These are phyloP conservation scores for Ceratobasidium sp. DNA, from an alignment of 1,284 basidiomycete genomes.

Conservation along the genomic window DNA sequence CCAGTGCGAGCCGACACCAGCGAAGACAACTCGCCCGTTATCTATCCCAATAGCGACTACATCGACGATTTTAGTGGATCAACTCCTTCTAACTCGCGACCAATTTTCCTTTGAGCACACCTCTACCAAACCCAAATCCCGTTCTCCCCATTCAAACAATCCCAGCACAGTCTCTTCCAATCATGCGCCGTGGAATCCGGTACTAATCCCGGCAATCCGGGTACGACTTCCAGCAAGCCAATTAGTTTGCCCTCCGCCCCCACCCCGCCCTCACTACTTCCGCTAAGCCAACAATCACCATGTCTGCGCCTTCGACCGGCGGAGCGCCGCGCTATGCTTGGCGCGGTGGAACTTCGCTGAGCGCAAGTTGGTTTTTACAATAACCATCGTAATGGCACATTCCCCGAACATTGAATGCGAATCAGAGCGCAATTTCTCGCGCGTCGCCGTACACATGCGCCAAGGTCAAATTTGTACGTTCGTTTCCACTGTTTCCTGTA, in stretches of 20 bases:
- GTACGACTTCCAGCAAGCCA: slow-evolving; percentile 25
- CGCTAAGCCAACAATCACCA: slow-evolving; percentile 10
- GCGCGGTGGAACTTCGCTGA: slow-evolving; percentile 39
- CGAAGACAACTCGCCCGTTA: not conserved
- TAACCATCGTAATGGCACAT: no score
- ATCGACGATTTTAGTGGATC: slow-evolving; percentile 27
- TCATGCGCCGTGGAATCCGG: slow-evolving; percentile 12
- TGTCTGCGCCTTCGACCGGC: slow-evolving; percentile 36
- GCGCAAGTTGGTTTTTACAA: slow-evolving; percentile 11
- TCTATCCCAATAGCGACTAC: slow-evolving; percentile 4
- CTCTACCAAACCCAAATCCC: not conserved
- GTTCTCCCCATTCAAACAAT: not conserved
- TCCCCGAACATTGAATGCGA: no score
- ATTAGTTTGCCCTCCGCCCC: not conserved
- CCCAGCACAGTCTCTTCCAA: not conserved
- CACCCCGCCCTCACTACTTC: not conserved
- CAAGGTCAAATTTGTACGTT: slow-evolving; percentile 27
- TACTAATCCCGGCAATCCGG: not conserved
- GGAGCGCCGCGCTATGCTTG: slow-evolving; percentile 41
- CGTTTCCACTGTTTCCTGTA: no score
- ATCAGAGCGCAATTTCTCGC: not conserved
- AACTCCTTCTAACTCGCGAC: not conserved
- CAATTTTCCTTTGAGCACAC: not conserved
- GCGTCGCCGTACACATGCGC: slow-evolving; percentile 23
- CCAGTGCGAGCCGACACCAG: not conserved